Evolutionary conservation across 129 eudicot species (phyloP), one percentile per base, ranked within the genome.

Genomic region (Chrysanthemum lavandulifolium): DNA sequence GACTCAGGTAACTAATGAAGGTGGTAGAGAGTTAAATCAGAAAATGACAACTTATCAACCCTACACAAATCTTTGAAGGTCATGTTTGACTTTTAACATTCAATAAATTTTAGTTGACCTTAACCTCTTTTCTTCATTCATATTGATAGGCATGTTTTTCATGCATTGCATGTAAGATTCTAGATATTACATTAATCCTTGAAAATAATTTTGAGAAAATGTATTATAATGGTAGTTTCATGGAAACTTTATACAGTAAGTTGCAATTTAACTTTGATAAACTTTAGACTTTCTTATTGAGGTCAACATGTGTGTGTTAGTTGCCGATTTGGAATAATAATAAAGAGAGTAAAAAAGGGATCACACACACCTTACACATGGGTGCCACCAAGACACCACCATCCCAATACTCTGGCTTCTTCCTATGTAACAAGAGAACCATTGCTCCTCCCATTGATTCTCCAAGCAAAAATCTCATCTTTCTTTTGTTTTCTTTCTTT

Each of bases 371-470:
- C 91, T 95, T 95, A 65, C 97, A 90, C 99, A 95, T 95, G 70
- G 99, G 99, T 14, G 99, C 99, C 2, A 95, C 80, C 73, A 90
- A 84, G 36, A 95, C 82, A 15, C 84, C 97, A 68, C 97, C 99
- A 78, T 95, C 96, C 99, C 99, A 95, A 58, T 73, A 90, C 0
- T 77, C 81, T 21, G 97, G 97, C 54, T 82, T 90, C 72, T 88
- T 88, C 71, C 94, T 88, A 80, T 95, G 99, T 48, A 95, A 23
- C 1, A 83, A 76, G 19, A 94, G 90, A 51, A 76, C 86, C 79
- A 94, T 85, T 55, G 86, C 98, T 77, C 98, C 98, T 65, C 98
- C 98, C 98, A 94, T 94, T 9, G 98, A 94, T 73, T 94, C 97
- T 61, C 98, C 98, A 82, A 88, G 69, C 74, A 91, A 33, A 33